Base-by-base conservation (phyloP, 768 basidiomycete genomes). In the Neoboletus magnificus region DNA sequence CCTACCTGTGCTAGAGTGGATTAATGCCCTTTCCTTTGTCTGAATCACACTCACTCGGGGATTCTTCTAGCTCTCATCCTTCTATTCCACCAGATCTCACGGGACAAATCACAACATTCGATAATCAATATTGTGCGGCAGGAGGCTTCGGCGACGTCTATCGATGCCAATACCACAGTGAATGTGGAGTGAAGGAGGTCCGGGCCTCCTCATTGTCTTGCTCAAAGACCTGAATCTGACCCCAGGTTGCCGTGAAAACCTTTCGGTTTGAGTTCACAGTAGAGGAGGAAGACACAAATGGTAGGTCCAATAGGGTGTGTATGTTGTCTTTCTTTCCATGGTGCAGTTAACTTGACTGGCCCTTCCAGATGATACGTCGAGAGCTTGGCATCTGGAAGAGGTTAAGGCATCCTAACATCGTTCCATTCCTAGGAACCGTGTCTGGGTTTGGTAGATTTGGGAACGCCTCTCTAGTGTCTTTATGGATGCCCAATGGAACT, bases 361-460 rank as follows among this genome's bases (percentile, higher is more conserved):
- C n/a, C n/a, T 42, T 41, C 27, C 33, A 58, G 60, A 54, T 50
- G 56, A 50, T 49, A 30, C 60, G 50, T 29, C 60, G 60, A 49
- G 60, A 58, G 43, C 47, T 62, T 30, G 49, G 55, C 1, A 54
- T 54, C 16, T 57, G 55, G 60, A 62, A 33, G 44, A 48, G 51
- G 36, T 27, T 61, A 1, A 47, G 12, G 15, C 60, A 61, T 40
- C 33, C 45, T 3, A 53, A 57, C 40, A 42, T 61, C 22, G 60
- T 60, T 22, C 50, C 60, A n/a, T 61, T 61, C 10, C 39, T 61
- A 5, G 55, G 61, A 23, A 57, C 30, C 10, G 39, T 25, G 1
- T 43, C 18, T 25, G 59, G 51, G 18, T 56, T 61, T 41, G 48
- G 52, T 20, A 50, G 54, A 45, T 40, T 53, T 25, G 57, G 49